Evolutionary conservation across 2,329 filamentous ascomycete species (phyloP).

Genomic region (Teratosphaeria viscida): DNA sequence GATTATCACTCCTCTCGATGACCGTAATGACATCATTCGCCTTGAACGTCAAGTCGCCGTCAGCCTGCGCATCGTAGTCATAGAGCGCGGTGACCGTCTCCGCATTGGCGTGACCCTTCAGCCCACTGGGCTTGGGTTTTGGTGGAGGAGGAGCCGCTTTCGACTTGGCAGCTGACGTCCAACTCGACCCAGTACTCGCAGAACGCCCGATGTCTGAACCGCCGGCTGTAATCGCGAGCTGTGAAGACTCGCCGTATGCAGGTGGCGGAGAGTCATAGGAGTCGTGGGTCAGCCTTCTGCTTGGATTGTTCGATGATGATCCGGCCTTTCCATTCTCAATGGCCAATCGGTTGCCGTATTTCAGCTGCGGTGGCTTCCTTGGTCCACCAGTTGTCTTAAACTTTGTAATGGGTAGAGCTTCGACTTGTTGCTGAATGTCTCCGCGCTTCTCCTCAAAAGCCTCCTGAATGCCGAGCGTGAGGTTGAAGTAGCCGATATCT

Average conservation of each 20-base stretch:
- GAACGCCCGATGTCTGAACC: slow-evolving; percentile 20
- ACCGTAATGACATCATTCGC: slow-evolving; percentile 89
- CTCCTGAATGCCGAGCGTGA: slow-evolving; percentile 81
- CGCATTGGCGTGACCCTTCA: slow-evolving; percentile 49
- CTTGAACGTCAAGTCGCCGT: slow-evolving; percentile 83
- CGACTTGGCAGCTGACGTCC: slow-evolving; percentile 36
- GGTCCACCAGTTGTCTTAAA: slow-evolving; percentile 76
- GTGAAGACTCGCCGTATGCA: slow-evolving; percentile 11
- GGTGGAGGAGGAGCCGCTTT: slow-evolving; percentile 42
- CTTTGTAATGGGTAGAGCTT: slow-evolving; percentile 73
- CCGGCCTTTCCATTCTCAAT: slow-evolving; percentile 19
- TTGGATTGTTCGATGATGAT: neutral
- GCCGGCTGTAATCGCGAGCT: neutral
- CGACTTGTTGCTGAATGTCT: slow-evolving; percentile 73
- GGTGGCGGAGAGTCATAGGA: slow-evolving; percentile 16
- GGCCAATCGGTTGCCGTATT: slow-evolving; percentile 30
- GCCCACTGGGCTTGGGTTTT: slow-evolving; percentile 56
- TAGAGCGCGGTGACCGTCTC: slow-evolving; percentile 88
- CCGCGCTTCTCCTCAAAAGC: slow-evolving; percentile 84
- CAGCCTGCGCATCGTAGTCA: slow-evolving; percentile 91
- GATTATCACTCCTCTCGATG: slow-evolving; percentile 59
- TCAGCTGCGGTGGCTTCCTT: slow-evolving; percentile 43
- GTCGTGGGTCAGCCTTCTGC: slow-evolving; percentile 14
- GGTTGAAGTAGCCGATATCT: slow-evolving; percentile 95
- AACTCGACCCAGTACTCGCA: slow-evolving; percentile 26